Base-by-base conservation (phyloP, 2,329 filamentous ascomycete genomes). In the Talaromyces sp. region DNA sequence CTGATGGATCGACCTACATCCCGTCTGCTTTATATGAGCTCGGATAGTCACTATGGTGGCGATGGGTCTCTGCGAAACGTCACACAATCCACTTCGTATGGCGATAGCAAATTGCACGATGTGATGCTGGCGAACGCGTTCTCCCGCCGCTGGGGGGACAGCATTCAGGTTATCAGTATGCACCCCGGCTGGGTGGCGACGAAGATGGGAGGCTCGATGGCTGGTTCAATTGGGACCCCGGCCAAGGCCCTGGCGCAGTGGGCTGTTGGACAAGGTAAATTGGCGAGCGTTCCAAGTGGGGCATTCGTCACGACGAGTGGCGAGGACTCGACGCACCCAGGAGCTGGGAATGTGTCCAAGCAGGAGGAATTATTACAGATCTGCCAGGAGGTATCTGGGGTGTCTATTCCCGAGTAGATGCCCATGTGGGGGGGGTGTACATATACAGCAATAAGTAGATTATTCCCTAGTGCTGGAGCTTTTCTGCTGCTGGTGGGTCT, bases 51-150 rank as follows among this genome's bases (percentile, higher is more conserved):
- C 57, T 68, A 68, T 19, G 69, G 73, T 16, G 82, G 81, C 2
- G 77, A 80, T 42, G 62, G 68, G 10, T 71, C 62, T 8, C 50
- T 80, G 47, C 65, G 73, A 11, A 74, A 65, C 44, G 55, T 52
- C 61, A 51, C 69, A 68, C 57, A 65, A 52, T 57, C 58, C 16
- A 47, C 79, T 66, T 79, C 77, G 0, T 86, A 85, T 56, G 72
- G 71, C 51, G 80, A 84, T 55, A 80, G 73, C 52, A 86, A 86
- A 65, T 62, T 86, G 29, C 81, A 85, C 55, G 77, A 82, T 54
- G 69, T 82, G 29, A 73, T 86, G 66, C 71, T 86, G 13, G 79
- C 81, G 1, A 82, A 80, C 51, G 80, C 78, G 2, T 80, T 85
- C 52, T 75, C 81, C 0, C 69, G 78, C 11, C 68, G 73, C 7